Base-by-base conservation (phyloP, 1,284 basidiomycete species). In the Bondarzewia mesenterica region DNA sequence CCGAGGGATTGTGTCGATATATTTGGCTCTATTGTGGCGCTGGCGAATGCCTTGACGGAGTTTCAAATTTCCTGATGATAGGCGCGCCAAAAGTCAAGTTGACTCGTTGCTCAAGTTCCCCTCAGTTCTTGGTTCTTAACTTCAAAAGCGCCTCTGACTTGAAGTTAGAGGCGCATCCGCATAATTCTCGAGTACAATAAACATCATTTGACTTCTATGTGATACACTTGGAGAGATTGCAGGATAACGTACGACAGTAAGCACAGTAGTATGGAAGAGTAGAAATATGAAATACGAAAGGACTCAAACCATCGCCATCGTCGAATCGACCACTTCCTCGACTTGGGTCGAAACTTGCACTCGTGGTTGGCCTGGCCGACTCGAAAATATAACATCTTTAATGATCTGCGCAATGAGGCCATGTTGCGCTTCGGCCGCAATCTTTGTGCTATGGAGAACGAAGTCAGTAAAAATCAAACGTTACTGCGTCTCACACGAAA, bases 401-500 rank as follows among this genome's bases (percentile, higher is more conserved):
- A 96, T 73, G 4, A 93, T 81, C 63, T 94, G 92, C 0, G 90
- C 74, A 51, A 94, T 88, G 49, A 96, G 77, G 1, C 91, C 93
- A 58, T 96, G 93, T 58, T 94, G 89, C 0, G 88, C 89, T 61
- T 97, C 93, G 7, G 82, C 75, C 0, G 91, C 82, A 47, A 96
- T 87, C 59, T 89, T 91, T 27, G 78, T 81, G 58, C 92, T 94
- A 58, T 44, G 26, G 47, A 45, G 38, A 39, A 29, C 48, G 22
- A 41, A 25, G 15, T 23, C 26, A 14, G 0, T 16, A 15, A 6
- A 44, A 25, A 43, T 29, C 6, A 44, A 23, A 8, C 32, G 32
- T 35, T n/a, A 35, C 10, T 8, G 21, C 38, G 38, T 3, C 4
- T 39, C 10, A 3, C 16, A 12, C 43, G 22, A 25, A 16, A 40